Percentiles rank a stretch among this genome's conserved stretches.
Evolutionary conservation across 2,329 filamentous ascomycete genomes (phyloP).

Genomic region (Arthrocladium fulminans): DNA sequence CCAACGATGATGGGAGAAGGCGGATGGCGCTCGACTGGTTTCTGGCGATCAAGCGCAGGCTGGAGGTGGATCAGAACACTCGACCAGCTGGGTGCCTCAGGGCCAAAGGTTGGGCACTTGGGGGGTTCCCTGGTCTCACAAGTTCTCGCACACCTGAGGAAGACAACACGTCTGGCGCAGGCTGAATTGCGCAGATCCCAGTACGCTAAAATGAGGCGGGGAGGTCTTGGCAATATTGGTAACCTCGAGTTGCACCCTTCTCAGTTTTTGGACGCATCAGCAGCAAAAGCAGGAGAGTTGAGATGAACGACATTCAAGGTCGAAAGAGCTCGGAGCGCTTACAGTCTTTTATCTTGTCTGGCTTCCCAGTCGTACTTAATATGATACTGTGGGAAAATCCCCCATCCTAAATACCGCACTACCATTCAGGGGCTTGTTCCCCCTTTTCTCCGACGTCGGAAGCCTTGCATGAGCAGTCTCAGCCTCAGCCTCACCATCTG

Average conservation of each 20-base stretch:
- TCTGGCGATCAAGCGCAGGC: conserved; percentile 7
- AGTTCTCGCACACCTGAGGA: neutral
- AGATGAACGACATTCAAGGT: neutral
- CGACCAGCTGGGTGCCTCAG: neutral
- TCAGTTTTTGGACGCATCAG: neutral
- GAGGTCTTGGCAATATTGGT: conserved; percentile 19
- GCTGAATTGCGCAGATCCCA: conserved; percentile 13
- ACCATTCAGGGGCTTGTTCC: neutral
- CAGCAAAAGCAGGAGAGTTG: neutral
- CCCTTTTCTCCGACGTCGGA: neutral
- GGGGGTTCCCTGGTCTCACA: neutral
- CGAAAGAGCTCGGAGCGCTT: neutral
- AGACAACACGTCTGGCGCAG: neutral
- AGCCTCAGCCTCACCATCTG: too few relatives aligned
- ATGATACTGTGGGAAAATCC: neutral
- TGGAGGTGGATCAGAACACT: neutral
- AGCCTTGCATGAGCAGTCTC: conserved; percentile 3
- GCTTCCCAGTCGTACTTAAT: too few relatives aligned
- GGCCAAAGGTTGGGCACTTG: neutral
- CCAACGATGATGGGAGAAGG: conserved; percentile 5
- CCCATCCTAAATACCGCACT: neutral
- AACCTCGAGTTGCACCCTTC: conserved; percentile 16
- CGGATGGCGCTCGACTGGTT: conserved; percentile 2
- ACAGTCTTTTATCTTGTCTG: neutral
- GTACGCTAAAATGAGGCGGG: conserved; percentile 20